Evolutionary conservation across 495 filamentous ascomycete species (phyloP).

Genomic region (Penicillium roqueforti): DNA sequence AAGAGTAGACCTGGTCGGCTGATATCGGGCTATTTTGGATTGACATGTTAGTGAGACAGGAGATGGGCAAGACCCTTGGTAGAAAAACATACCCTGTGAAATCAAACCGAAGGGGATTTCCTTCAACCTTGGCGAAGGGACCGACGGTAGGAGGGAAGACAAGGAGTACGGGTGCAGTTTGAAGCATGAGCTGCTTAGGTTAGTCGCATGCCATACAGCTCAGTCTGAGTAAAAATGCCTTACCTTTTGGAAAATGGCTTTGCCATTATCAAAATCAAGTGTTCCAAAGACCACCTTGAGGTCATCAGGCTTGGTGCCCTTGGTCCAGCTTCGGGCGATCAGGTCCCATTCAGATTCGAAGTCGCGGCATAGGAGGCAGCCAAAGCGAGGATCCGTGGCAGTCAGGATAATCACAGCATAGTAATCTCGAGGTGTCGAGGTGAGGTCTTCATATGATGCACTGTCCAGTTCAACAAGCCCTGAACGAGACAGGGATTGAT

Average conservation of each 20-base stretch:
- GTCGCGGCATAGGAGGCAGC: conserved; percentile 80
- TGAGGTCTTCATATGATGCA: conserved; percentile 67
- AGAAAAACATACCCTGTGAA: conserved; percentile 70
- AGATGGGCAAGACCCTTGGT: background rate
- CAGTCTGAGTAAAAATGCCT: background rate
- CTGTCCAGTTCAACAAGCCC: conserved; percentile 74
- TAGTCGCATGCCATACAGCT: background rate
- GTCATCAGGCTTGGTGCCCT: conserved; percentile 68
- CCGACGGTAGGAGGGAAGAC: conserved; percentile 85
- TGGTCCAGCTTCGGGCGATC: conserved; percentile 80
- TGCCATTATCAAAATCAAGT: conserved; percentile 84
- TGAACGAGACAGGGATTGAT: conserved; percentile 62
- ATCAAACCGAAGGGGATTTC: conserved; percentile 75
- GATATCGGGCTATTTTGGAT: conserved; percentile 54
- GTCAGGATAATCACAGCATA: conserved; percentile 80
- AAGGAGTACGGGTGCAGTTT: conserved; percentile 88
- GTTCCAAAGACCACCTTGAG: conserved; percentile 76
- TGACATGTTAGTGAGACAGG: conserved; percentile 2
- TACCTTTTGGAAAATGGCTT: conserved; percentile 85
- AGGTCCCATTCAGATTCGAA: conserved; percentile 96
- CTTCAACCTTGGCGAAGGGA: conserved; percentile 68
- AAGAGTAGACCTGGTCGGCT: conserved; percentile 73
- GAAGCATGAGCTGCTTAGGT: conserved; percentile 69
- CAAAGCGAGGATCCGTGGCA: conserved; percentile 77
- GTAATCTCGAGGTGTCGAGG: conserved; percentile 75